Evolutionary conservation across 2,329 filamentous ascomycete genomes (phyloP).

Genomic region (Verticillium albo-atrum): DNA sequence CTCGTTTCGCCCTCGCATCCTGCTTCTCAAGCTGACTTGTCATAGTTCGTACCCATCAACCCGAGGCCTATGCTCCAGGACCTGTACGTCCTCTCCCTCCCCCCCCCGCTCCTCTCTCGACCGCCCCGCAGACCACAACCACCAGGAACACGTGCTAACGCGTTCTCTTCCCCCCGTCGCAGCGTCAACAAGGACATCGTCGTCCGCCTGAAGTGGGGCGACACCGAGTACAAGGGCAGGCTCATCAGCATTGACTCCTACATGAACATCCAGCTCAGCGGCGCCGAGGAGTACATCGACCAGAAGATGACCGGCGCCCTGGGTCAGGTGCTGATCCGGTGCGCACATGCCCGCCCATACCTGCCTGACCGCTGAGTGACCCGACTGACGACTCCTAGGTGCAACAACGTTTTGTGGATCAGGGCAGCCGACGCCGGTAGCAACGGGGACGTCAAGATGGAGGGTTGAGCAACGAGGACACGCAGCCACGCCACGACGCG

Average conservation of each 20-base stretch:
- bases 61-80: slow-evolving; percentile 94
- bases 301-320: slow-evolving; percentile 79
- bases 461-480: slow-evolving; percentile 30
- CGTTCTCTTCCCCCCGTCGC: background rate
- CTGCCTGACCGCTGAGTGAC: background rate
- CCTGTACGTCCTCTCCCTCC: slow-evolving; percentile 56
- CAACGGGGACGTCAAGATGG: slow-evolving; percentile 54
- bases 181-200: slow-evolving; percentile 87
- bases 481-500: background rate
- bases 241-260: slow-evolving; percentile 94
- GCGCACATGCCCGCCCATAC: slow-evolving; percentile 17
- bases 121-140: background rate
- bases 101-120: slow-evolving; percentile 1
- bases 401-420: slow-evolving; percentile 98
- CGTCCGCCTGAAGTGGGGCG: slow-evolving; percentile 94
- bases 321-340: slow-evolving; percentile 91
- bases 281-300: slow-evolving; percentile 88
- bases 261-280: slow-evolving; percentile 95
- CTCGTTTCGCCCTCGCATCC: background rate
- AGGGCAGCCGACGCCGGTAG: slow-evolving; percentile 50
- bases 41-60: slow-evolving; percentile 85
- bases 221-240: slow-evolving; percentile 93
- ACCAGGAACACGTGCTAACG: background rate
- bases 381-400: slow-evolving; percentile 43
- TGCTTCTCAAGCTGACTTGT: background rate